phyloP scores from a whole-genome alignment of 768 basidiomycete species.

The Tephrocybe sp. region DNA sequence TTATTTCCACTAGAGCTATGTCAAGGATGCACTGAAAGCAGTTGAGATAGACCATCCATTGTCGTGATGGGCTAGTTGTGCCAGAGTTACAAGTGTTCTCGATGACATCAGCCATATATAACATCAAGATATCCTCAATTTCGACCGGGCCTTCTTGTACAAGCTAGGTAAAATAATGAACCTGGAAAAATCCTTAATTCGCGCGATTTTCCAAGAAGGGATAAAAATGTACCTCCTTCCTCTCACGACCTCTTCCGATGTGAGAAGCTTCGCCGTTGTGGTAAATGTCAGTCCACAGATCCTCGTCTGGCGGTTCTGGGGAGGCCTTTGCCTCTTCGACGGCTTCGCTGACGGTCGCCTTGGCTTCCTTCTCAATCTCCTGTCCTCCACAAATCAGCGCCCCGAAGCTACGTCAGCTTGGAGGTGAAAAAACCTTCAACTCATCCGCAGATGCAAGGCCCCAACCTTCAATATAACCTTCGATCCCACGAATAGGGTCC shows the following conservation, averaged over 20 bases:
- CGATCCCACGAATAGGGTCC: conserved; percentile 93
- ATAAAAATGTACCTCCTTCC: conserved; percentile 64
- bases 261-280: conserved; percentile 85
- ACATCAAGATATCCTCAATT: no score
- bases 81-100: no score
- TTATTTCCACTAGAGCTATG: no score
- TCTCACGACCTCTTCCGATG: conserved; percentile 86
- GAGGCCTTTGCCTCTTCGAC: conserved; percentile 90
- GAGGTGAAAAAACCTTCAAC: no score
- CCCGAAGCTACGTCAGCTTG: no score
- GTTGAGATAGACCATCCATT: no score
- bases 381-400: conserved; percentile 29
- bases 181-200: neutral
- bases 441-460: conserved; percentile 84
- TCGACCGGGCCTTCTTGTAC: no score
- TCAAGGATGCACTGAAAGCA: no score
- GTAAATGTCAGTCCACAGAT: conserved; percentile 86
- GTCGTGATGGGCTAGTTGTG: no score
- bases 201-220: no score
- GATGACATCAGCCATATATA: no score
- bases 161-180: neutral
- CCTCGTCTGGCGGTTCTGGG: conserved; percentile 67
- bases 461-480: conserved; percentile 93
- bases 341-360: conserved; percentile 81
- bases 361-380: conserved; percentile 89